Evolutionary conservation across 2,329 filamentous ascomycete species (phyloP).

Genomic region (Sclerotinia subarctica): DNA sequence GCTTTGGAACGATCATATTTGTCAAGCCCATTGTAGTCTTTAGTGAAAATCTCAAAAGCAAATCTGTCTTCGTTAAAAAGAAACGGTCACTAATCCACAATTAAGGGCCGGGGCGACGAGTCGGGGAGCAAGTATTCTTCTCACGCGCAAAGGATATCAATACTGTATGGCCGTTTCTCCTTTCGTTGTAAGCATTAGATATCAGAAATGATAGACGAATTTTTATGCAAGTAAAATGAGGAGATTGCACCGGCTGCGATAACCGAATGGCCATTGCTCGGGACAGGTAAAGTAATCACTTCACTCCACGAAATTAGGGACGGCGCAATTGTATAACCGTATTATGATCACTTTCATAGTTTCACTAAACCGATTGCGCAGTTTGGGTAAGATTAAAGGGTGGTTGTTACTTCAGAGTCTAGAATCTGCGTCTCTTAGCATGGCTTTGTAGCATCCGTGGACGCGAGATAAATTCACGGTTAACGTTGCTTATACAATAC

Average conservation of each 20-base stretch:
- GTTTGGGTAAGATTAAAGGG: background rate
- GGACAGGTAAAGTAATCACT: background rate
- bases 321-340: too few species aligned
- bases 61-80: background rate
- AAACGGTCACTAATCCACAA: background rate
- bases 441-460: background rate
- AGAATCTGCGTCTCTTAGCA: background rate
- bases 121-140: background rate
- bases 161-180: background rate
- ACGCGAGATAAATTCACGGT: background rate
- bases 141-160: background rate
- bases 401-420: background rate
- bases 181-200: too few species aligned
- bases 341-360: background rate
- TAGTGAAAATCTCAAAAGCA: background rate
- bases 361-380: background rate
- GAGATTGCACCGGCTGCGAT: background rate
- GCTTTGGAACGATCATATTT: background rate
- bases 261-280: background rate
- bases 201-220: background rate
- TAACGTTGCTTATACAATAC: too few species aligned
- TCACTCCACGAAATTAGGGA: background rate
- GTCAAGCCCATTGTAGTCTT: background rate
- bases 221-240: background rate
- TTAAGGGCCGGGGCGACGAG: background rate